Evolutionary conservation across 2,329 filamentous ascomycete species (phyloP), one percentile per base, ranked within the genome.

Genomic region (Zymoseptoria tritici): DNA sequence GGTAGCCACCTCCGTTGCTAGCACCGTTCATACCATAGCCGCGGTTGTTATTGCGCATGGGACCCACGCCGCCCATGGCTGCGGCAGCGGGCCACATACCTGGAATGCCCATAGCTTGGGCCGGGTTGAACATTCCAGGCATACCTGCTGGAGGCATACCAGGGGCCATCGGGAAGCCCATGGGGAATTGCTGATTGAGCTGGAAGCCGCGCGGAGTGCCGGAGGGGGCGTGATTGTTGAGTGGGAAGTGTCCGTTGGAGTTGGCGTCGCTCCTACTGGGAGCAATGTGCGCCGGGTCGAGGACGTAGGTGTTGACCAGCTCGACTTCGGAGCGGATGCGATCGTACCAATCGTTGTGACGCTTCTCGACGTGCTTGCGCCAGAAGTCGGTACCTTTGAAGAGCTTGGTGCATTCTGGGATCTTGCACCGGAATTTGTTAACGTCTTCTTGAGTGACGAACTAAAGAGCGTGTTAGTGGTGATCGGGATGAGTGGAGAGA

Each of bases 331-430:
- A 86, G 73, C 87, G 88, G 65, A 97, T 78, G 57, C 79, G 83
- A 36, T 92, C 87, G 52, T 89, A 82, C 89, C 92, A 99, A 57
- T 97, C 93, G 0, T 83, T 74, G 73, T 99, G 94, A 60, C 95
- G 86, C 78, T 99, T 99, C 76, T 97, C 93, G 16, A 97, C 87
- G 70, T 99, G 94, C 80, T 99, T 99, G 70, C 86, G 87, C 93
- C 95, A 99, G 74, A 99, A 99, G 68, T 93, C 86, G 51, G 96
- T 89, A 60, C 94, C 94, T 75, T 97, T 97, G 82, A 99, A 99
- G 7, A 99, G 80, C 76, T 99, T 99, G 9, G 89, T 88, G 76
- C 94, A 99, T 49, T 97, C 92, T 1, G 93, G 93, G 3, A 96
- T 92, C 74, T 94, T 96, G 82, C 94, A 99, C 62, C 95, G 86